A percentile compares a stretch with the other conserved stretches of the same genome.
phyloP scores from a whole-genome alignment of 2,329 filamentous ascomycete genomes.

The Trichophyton rubrum region DNA sequence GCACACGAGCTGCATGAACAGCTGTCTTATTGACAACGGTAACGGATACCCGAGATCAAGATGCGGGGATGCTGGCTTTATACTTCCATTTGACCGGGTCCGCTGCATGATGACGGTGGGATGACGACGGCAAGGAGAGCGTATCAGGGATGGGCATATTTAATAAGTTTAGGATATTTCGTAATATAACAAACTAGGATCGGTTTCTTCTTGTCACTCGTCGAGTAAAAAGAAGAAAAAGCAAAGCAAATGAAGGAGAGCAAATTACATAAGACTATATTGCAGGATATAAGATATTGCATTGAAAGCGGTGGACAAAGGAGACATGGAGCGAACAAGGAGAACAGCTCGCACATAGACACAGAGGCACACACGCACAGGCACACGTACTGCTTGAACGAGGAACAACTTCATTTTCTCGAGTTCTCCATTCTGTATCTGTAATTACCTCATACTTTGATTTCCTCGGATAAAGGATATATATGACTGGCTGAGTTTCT shows the following conservation, averaged over 20 bases:
- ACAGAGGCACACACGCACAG: too few relatives aligned
- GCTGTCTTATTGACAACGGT: too few relatives aligned
- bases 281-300: not conserved
- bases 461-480: not conserved
- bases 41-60: too few relatives aligned
- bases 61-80: too few relatives aligned
- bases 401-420: not conserved
- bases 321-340: not conserved
- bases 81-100: too few relatives aligned
- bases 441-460: not conserved
- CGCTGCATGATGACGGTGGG: not conserved
- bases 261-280: slow-evolving; percentile 3
- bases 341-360: not conserved
- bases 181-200: not conserved
- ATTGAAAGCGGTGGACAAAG: not conserved
- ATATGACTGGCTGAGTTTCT: not conserved
- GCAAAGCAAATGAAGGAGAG: not conserved
- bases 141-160: not conserved
- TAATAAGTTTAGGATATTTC: not conserved
- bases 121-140: not conserved
- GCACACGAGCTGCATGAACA: too few relatives aligned
- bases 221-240: not conserved
- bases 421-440: not conserved
- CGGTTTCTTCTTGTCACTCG: not conserved
- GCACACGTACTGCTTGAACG: too few relatives aligned